These are phyloP conservation scores for Colletotrichum salicis DNA, from an alignment of 2,329 filamentous ascomycete genomes.

Conservation along the genomic window DNA sequence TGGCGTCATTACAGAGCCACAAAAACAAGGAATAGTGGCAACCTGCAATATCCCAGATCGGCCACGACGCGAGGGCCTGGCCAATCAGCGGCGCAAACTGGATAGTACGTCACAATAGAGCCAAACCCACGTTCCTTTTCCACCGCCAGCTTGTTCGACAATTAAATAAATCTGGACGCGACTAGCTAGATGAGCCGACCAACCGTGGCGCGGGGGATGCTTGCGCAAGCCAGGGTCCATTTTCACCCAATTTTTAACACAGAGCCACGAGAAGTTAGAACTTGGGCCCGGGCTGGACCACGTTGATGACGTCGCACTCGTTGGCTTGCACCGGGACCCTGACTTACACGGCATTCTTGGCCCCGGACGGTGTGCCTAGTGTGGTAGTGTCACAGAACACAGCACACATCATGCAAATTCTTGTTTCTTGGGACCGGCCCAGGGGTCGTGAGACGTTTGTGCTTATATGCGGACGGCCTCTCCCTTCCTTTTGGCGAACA, in stretches of 20 bases:
- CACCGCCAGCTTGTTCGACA: constrained; percentile 18
- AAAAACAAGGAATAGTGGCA: constrained; percentile 33
- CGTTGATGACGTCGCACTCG: constrained; percentile 31
- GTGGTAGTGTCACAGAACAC: constrained; percentile 29
- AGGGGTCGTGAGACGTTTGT: constrained; percentile 13
- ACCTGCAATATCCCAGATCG: constrained; percentile 32
- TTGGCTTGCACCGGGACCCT: constrained; percentile 22
- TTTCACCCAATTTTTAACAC: not conserved
- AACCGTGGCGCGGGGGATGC: constrained; percentile 22
- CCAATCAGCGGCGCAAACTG: constrained; percentile 27
- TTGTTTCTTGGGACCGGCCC: constrained; percentile 14
- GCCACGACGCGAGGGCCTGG: constrained; percentile 8
- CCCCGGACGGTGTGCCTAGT: constrained; percentile 18
- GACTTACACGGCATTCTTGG: constrained; percentile 31
- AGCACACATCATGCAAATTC: constrained; percentile 25
- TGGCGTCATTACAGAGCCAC: constrained; percentile 32
- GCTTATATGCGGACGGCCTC: constrained; percentile 32
- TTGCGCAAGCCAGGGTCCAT: constrained; percentile 26
- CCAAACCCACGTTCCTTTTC: constrained; percentile 22
- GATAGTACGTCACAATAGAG: constrained; percentile 22
- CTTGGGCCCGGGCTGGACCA: constrained; percentile 12
- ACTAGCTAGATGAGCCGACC: constrained; percentile 19
- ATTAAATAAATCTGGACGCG: constrained; percentile 3
- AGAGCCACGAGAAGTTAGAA: constrained; percentile 11
- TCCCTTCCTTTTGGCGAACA: constrained; percentile 13